Evolutionary conservation across 176 grass and related monocot genomes (phyloP), one percentile per base, ranked within the genome.

Genomic region (Stipa capillata): DNA sequence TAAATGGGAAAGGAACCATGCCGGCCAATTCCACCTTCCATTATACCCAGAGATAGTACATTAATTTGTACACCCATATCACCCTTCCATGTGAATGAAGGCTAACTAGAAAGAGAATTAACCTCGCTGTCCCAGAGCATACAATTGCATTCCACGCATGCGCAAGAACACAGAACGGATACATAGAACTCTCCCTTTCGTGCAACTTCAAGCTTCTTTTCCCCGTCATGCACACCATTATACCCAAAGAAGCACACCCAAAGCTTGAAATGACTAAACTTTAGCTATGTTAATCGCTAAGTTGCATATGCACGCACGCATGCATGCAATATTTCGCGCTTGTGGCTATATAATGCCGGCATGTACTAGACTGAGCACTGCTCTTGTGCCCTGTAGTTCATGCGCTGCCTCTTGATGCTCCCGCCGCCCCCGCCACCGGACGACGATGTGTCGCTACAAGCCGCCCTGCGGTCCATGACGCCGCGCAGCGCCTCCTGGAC

Each of bases 361-460:
- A 34, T 21, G 85, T 49, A 37, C 40, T 89, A 89, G 25, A 53
- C 53, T 1, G 69, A 84, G 44, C 76, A 83, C 47, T 90, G 86
- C 44, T 90, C 93, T n/a, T 85, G 85, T 53, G 65, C 85, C 51
- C 76, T 82, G 65, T 88, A 80, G 69, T 90, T 91, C 90, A 93
- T 99, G 84, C 97, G 90, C 81, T 99, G 97, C 43, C 97, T 68
- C 84, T 99, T 99, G 40, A 87, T 91, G 44, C 88, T 88, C 5
- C 97, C 77, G 27, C 80, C 76, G 1, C 58, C 76, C n/a, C 41
- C 84, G 1, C 94, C 84, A 63, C 76, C 77, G 0, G 85, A 82
- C 3, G 92, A 90, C 4, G 87, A 78, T 21, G 91, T 92, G 61
- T 93, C 90, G 43, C 85, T 84, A 55, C 86, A 83, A 14, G 79